Base-by-base conservation (phyloP, 768 basidiomycete species). In the Cubamyces lactineus region DNA sequence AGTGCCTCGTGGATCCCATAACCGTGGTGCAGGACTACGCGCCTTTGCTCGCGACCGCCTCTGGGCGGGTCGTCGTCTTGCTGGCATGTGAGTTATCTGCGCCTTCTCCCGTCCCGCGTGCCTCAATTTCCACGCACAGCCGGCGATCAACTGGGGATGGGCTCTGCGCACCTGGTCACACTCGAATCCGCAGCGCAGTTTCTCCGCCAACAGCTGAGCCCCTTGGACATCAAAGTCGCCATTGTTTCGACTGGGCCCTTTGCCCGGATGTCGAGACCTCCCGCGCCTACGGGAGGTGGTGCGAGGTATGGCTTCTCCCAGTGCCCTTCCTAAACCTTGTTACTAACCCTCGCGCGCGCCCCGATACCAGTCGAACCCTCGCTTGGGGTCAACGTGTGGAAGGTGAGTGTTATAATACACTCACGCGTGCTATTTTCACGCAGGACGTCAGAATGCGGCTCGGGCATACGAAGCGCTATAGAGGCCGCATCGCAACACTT, bases 51-150 rank as follows among this genome's bases (percentile, higher is more conserved):
- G 47, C 60, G 40, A 61, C 69, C 45, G 67, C 72, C 24, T 65
- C 72, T n/a, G 74, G 74, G 26, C 65, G 74, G 46, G 66, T 75
- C 3, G 67, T 75, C 40, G 53, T 75, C 28, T 49, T 73, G 42
- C 60, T 70, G n/a, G 59, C 58, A 41, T 69, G 70, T 62, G 26
- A 58, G 67, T 28, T 41, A 60, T 67, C 21, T 19, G 59, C 49
- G 17, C 15, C 53, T 19, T 48, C 54, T 57, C 5, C 48, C 21
- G 49, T 48, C 53, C n/a, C 38, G 48, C 63, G 53, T 49, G 48
- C 23, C 63, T 50, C 54, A 57, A 52, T 45, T 53, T 40, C 42
- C 47, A 49, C 52, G 21, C 48, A 26, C 62, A 66, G 62, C 62
- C 57, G 62, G 47, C 28, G 50, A 59, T 59, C 56, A 57, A 45